phyloP scores from a whole-genome alignment of 805 yeast species.

The Torulaspora quercuum region DNA sequence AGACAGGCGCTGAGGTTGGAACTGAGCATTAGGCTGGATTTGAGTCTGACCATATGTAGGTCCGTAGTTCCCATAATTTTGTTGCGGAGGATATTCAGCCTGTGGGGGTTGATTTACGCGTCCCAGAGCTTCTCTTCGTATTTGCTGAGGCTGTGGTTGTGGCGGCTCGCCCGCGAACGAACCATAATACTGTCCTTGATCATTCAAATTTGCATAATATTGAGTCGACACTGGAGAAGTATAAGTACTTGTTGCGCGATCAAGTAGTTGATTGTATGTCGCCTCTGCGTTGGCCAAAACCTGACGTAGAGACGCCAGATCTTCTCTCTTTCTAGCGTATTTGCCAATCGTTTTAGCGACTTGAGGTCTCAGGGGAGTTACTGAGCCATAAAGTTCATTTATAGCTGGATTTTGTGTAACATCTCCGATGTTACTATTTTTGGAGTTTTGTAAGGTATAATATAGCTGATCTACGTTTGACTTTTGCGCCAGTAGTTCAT shows the following conservation, averaged over 20 bases:
- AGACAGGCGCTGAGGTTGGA: neutral
- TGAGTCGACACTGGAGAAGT: constrained; percentile 17
- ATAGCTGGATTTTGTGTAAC: constrained; percentile 59
- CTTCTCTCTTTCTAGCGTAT: constrained; percentile 73
- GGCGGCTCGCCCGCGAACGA: neutral
- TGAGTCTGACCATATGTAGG: constrained; percentile 5
- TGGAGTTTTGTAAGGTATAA: constrained; percentile 32
- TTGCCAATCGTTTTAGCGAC: constrained; percentile 74
- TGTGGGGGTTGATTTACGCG: too few species aligned
- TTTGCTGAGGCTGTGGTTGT: constrained; percentile 10
- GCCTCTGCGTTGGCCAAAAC: constrained; percentile 67
- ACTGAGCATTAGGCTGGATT: too few species aligned
- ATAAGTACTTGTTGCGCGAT: constrained; percentile 41
- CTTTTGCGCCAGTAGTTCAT: constrained; percentile 48
- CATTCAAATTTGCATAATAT: constrained; percentile 5
- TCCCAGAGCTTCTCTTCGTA: too few species aligned
- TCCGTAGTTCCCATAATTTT: too few species aligned
- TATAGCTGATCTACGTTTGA: constrained; percentile 65
- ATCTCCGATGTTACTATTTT: constrained; percentile 28
- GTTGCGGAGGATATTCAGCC: too few species aligned
- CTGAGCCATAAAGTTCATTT: constrained; percentile 66
- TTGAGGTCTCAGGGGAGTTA: constrained; percentile 69
- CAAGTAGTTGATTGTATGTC: constrained; percentile 66
- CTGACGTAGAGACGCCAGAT: constrained; percentile 64
- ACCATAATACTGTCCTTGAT: constrained; percentile 1